Percentiles rank a stretch among this genome's conserved stretches.
Conservation (phyloP, 768 basidiomycete species). For the Coprinopsis sp. region DNA sequence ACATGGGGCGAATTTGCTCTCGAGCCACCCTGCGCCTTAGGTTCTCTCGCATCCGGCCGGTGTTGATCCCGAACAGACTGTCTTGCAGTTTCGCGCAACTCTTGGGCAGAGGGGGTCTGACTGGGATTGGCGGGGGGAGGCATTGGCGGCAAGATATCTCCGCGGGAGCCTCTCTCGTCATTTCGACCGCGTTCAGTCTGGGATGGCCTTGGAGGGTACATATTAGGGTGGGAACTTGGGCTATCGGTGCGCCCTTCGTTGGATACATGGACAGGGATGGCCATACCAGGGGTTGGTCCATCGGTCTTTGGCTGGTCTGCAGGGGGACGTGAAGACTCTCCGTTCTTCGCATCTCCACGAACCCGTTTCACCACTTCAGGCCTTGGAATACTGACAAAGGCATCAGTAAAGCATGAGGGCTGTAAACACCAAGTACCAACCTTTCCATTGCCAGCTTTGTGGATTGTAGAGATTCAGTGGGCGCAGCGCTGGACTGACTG, state of each 20-base stretch:
- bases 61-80: slow-evolving; percentile 46
- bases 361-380: slow-evolving; percentile 76
- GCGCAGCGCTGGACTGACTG: slow-evolving; percentile 1
- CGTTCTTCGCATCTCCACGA: slow-evolving; percentile 34
- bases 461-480: slow-evolving; percentile 19
- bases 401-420: slow-evolving; percentile 1
- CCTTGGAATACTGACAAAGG: slow-evolving; percentile 53
- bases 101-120: slow-evolving; percentile 73
- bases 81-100: slow-evolving; percentile 75
- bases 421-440: slow-evolving; percentile 27
- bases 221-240: slow-evolving; percentile 9
- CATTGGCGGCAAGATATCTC: slow-evolving; percentile 38
- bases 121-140: slow-evolving; percentile 76
- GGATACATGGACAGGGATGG: slow-evolving; percentile 12
- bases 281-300: slow-evolving; percentile 12
- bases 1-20: slow-evolving; percentile 54
- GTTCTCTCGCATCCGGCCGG: slow-evolving; percentile 36
- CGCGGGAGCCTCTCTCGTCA: background rate
- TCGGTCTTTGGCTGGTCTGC: slow-evolving; percentile 11
- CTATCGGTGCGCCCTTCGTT: background rate
- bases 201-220: slow-evolving; percentile 5
- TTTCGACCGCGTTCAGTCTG: slow-evolving; percentile 2
- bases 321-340: slow-evolving; percentile 31
- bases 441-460: slow-evolving; percentile 66
- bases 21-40: slow-evolving; percentile 27